Conservation (phyloP, 345 rosid species). For the Diplotaxis tenuifolia region DNA sequence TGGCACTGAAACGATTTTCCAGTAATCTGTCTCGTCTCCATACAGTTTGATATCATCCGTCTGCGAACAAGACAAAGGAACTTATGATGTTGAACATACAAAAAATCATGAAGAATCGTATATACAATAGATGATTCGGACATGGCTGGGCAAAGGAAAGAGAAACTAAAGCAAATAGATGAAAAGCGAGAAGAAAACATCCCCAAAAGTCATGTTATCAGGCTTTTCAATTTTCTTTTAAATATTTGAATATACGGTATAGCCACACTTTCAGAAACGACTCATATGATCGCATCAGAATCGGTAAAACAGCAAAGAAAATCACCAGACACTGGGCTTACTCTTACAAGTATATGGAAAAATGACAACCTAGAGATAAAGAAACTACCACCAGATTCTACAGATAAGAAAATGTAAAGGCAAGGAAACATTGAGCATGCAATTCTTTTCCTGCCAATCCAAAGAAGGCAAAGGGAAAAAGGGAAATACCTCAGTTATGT, state of each 20-base stretch:
- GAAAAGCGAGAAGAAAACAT: conserved; percentile 4
- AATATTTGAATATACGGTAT: not conserved
- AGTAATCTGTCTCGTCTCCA: conserved; percentile 52
- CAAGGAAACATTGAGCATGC: not conserved
- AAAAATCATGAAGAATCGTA: conserved; percentile 29
- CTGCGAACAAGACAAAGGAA: conserved; percentile 49
- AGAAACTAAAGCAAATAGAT: conserved; percentile 20
- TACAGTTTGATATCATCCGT: conserved; percentile 64
- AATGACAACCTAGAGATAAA: conserved; percentile 11
- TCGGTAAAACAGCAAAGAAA: not conserved
- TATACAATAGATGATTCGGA: conserved; percentile 15
- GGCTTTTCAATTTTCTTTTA: not conserved
- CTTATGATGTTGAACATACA: conserved; percentile 31
- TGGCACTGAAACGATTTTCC: conserved; percentile 51
- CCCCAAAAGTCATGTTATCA: not conserved
- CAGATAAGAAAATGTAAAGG: conserved; percentile 3
- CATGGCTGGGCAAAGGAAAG: conserved; percentile 6
- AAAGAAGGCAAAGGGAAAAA: not conserved
- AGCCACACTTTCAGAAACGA: not conserved
- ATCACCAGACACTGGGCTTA: not conserved
- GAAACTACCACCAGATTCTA: not conserved
- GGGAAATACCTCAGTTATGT: conserved; percentile 71
- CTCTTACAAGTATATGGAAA: conserved; percentile 17
- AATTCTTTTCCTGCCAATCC: not conserved
- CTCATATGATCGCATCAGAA: not conserved